phyloP scores from a whole-genome alignment of 371 early-diverging fungal genomes.

The Capillidium heterosporum region DNA sequence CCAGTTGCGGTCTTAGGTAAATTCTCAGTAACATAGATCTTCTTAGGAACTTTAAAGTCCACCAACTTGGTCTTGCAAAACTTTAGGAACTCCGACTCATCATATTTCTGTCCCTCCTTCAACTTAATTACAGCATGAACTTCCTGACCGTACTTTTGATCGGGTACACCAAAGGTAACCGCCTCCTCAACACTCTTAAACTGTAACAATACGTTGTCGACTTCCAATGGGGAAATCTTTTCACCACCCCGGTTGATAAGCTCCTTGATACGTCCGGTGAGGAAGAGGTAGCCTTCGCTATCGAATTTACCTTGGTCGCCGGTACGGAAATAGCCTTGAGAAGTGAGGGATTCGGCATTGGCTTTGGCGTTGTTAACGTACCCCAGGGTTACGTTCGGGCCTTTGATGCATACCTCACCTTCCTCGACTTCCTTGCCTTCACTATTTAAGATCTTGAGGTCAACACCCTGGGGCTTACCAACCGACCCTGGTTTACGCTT shows the following conservation, averaged over 20 bases:
- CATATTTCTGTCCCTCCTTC: conserved; percentile 15
- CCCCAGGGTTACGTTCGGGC: conserved; percentile 54
- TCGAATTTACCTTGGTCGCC: conserved; percentile 65
- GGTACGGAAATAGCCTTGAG: conserved; percentile 52
- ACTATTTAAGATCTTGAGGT: conserved; percentile 50
- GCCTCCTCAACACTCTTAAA: conserved; percentile 57
- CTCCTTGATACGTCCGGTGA: conserved; percentile 68
- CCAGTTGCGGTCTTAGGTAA: conserved; percentile 67
- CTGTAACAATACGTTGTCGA: conserved; percentile 56
- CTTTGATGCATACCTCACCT: conserved; percentile 75
- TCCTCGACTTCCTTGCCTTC: conserved; percentile 26
- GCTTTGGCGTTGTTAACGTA: conserved; percentile 69
- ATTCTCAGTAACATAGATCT: conserved; percentile 40
- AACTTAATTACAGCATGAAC: conserved; percentile 49
- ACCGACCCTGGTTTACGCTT: conserved; percentile 64
- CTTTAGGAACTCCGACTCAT: conserved; percentile 23
- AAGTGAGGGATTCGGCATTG: conserved; percentile 41
- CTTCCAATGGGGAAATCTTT: conserved; percentile 62
- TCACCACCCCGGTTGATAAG: conserved; percentile 66
- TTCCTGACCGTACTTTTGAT: conserved; percentile 64
- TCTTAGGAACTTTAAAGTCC: conserved; percentile 60
- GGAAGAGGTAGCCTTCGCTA: conserved; percentile 42
- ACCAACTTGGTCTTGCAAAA: conserved; percentile 36
- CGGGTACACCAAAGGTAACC: conserved; percentile 52
- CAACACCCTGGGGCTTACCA: conserved; percentile 65